phyloP scores from a whole-genome alignment of 2,329 filamentous ascomycete genomes.

The Colletotrichum sojae region DNA sequence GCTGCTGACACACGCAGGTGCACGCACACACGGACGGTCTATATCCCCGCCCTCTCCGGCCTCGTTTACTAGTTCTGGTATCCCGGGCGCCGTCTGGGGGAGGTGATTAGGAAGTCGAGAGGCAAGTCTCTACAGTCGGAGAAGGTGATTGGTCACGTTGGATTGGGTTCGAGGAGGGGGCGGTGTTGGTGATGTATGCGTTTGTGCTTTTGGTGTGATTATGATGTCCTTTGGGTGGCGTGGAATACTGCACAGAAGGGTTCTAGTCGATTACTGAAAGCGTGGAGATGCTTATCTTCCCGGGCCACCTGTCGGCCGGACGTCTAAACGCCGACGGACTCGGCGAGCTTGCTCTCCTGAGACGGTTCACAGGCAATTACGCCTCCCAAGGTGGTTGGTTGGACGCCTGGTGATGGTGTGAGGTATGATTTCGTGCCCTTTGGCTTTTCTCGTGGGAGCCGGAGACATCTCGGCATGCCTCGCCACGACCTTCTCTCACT shows the following conservation, averaged over 20 bases:
- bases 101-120: too few relatives aligned
- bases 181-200: not conserved
- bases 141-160: too few relatives aligned
- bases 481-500: too few relatives aligned
- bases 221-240: too few relatives aligned
- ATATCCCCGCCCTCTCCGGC: too few relatives aligned
- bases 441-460: too few relatives aligned
- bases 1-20: too few relatives aligned
- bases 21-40: too few relatives aligned
- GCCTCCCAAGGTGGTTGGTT: not conserved
- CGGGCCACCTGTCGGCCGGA: not conserved
- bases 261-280: not conserved
- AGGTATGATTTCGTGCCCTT: not conserved
- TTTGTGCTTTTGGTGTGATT: not conserved
- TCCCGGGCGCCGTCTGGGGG: too few relatives aligned
- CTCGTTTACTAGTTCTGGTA: too few relatives aligned
- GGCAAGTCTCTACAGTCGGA: too few relatives aligned
- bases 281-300: not conserved
- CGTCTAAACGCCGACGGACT: not conserved
- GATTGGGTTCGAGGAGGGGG: not conserved
- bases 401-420: not conserved
- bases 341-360: not conserved
- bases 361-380: not conserved
- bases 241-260: not conserved
- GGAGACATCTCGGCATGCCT: too few relatives aligned